A percentile compares a stretch with the other conserved stretches of the same genome.
Conservation (phyloP, 306 rosid species). For the Argentina anserina region DNA sequence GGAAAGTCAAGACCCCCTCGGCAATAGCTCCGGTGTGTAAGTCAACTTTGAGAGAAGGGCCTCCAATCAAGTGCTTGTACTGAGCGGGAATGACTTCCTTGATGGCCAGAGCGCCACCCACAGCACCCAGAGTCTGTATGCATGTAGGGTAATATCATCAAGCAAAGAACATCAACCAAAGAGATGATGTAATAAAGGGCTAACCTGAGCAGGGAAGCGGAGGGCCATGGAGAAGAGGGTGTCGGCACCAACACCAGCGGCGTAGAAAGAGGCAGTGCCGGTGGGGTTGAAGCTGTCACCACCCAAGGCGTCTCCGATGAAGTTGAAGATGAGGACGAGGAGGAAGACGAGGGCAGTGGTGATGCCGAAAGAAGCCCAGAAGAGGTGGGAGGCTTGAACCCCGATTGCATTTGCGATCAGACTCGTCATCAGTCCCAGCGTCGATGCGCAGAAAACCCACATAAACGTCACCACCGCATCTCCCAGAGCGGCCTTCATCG, state of each 20-base stretch:
- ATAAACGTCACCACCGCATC: slow-evolving; percentile 61
- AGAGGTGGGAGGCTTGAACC: slow-evolving; percentile 38
- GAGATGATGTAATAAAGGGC: too few relatives aligned
- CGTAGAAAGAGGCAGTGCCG: slow-evolving; percentile 67
- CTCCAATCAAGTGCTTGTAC: slow-evolving; percentile 73
- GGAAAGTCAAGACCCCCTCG: slow-evolving; percentile 77
- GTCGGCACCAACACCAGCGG: slow-evolving; percentile 64
- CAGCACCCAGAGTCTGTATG: slow-evolving; percentile 90
- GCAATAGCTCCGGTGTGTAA: slow-evolving; percentile 75
- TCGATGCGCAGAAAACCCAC: slow-evolving; percentile 71
- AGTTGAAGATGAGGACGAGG: slow-evolving; percentile 53
- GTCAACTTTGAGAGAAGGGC: slow-evolving; percentile 85
- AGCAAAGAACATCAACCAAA: too few relatives aligned
- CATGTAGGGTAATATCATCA: not conserved
- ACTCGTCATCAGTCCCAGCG: slow-evolving; percentile 48
- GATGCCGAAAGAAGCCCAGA: slow-evolving; percentile 51
- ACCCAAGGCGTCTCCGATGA: slow-evolving; percentile 57
- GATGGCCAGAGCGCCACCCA: slow-evolving; percentile 72
- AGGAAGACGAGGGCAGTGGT: slow-evolving; percentile 53
- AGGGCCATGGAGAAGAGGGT: slow-evolving; percentile 79
- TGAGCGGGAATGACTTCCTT: slow-evolving; percentile 57
- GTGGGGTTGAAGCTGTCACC: slow-evolving; percentile 98
- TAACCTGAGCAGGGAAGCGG: slow-evolving; percentile 96
- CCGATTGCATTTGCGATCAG: slow-evolving; percentile 35
- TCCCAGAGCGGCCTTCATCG: slow-evolving; percentile 60